Evolutionary conservation across 345 rosid species (phyloP), one percentile per base, ranked within the genome.

Genomic region (Pelargonium nanum): DNA sequence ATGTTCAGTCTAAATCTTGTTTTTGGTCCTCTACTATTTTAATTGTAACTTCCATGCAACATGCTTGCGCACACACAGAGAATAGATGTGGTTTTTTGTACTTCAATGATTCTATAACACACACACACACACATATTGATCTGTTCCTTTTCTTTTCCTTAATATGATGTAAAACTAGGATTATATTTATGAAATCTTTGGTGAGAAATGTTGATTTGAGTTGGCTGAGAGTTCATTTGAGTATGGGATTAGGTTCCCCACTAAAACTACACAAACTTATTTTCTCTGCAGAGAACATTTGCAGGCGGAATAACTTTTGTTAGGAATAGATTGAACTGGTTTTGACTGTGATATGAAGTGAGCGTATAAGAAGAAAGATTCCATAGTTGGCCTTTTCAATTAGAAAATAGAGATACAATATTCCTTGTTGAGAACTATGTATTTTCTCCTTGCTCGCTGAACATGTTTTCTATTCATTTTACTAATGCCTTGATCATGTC

Each of bases 1-100:
- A 56, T 56, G 59, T 56, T 25, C 59, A 25, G 15, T 56, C 59
- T 19, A 56, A 56, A 6, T 19, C 24, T 40, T 44, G n/a, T 12
- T 21, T 22, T 22, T 22, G 26, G 22, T 45, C n/a, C n/a, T n/a
- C n/a, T n/a, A n/a, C n/a, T n/a, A n/a, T n/a, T n/a, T n/a, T n/a
- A n/a, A n/a, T n/a, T n/a, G n/a, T n/a, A n/a, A n/a, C n/a, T n/a
- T n/a, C n/a, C n/a, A n/a, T n/a, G n/a, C n/a, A n/a, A n/a, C n/a
- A n/a, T n/a, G n/a, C n/a, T n/a, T n/a, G n/a, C n/a, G n/a, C n/a
- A n/a, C n/a, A n/a, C n/a, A n/a, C n/a, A n/a, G n/a, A n/a, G n/a
- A n/a, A n/a, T n/a, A n/a, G n/a, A n/a, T n/a, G n/a, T n/a, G n/a
- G n/a, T n/a, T n/a, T n/a, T n/a, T n/a, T n/a, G n/a, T n/a, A n/a